A percentile compares a stretch with the other conserved stretches of the same genome.
Evolutionary conservation across 768 basidiomycete genomes (phyloP).

Genomic region (Trametes punicea): DNA sequence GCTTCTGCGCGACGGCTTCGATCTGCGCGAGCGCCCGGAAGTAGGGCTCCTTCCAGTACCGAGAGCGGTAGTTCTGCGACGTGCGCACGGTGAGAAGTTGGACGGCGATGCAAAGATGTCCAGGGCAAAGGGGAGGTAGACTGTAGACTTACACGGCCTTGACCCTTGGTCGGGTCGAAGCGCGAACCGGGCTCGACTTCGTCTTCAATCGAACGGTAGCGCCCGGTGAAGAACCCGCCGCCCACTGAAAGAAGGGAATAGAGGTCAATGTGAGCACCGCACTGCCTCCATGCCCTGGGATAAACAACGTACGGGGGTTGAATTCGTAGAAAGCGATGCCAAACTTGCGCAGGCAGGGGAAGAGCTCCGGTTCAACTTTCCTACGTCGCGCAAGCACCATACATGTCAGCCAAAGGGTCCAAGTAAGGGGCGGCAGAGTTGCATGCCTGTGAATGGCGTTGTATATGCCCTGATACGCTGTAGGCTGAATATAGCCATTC

Average conservation of each 20-base stretch:
- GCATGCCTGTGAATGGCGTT: conserved; percentile 37
- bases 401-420: neutral
- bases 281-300: neutral
- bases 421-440: neutral
- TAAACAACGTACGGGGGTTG: conserved; percentile 34
- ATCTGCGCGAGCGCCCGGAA: conserved; percentile 49
- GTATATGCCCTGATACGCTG: conserved; percentile 47
- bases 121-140: neutral
- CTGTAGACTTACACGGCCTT: conserved; percentile 41
- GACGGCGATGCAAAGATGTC: neutral
- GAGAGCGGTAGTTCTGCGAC: conserved; percentile 22
- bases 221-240: conserved; percentile 42
- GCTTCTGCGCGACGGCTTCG: conserved; percentile 37
- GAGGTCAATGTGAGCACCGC: neutral
- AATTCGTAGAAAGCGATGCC: conserved; percentile 40
- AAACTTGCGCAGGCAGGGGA: conserved; percentile 43
- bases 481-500: conserved; percentile 46
- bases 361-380: conserved; percentile 37
- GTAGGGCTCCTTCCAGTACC: conserved; percentile 53
- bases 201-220: conserved; percentile 35
- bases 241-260: conserved; percentile 25
- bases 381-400: neutral
- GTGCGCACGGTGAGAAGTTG: neutral
- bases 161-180: conserved; percentile 46
- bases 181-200: conserved; percentile 48